Conservation (phyloP, 345 rosid genomes). For the Turnera subulata region DNA sequence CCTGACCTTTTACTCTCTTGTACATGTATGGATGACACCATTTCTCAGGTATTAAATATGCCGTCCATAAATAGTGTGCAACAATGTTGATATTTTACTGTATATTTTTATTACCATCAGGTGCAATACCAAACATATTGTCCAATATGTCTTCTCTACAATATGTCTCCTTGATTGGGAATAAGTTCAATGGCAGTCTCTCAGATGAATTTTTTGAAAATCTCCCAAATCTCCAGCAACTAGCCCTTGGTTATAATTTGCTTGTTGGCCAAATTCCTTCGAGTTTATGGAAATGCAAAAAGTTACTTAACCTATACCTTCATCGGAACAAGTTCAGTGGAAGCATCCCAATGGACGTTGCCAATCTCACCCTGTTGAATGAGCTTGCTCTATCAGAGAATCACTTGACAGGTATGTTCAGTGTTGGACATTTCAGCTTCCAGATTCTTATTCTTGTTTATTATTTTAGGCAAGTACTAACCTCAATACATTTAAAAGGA, state of each 20-base stretch:
- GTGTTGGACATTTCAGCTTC: too few relatives aligned
- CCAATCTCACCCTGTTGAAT: conserved; percentile 7
- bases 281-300: background rate
- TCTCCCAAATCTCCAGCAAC: background rate
- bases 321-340: background rate
- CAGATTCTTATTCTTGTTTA: too few relatives aligned
- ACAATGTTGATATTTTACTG: too few relatives aligned
- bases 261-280: conserved; percentile 7
- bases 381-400: background rate
- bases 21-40: background rate
- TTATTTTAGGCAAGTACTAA: too few relatives aligned
- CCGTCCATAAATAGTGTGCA: too few relatives aligned
- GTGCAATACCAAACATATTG: too few relatives aligned
- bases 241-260: conserved; percentile 1
- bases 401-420: background rate
- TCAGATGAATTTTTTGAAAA: background rate
- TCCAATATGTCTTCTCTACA: too few relatives aligned
- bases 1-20: background rate
- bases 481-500: too few relatives aligned
- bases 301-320: background rate
- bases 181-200: conserved; percentile 2
- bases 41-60: background rate
- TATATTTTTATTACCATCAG: too few relatives aligned
- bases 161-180: too few relatives aligned
- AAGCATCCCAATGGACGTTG: conserved; percentile 11